Evolutionary conservation across 2,329 filamentous ascomycete genomes (phyloP), one percentile per base, ranked within the genome.

Genomic region (Harringtonia aguacate): DNA sequence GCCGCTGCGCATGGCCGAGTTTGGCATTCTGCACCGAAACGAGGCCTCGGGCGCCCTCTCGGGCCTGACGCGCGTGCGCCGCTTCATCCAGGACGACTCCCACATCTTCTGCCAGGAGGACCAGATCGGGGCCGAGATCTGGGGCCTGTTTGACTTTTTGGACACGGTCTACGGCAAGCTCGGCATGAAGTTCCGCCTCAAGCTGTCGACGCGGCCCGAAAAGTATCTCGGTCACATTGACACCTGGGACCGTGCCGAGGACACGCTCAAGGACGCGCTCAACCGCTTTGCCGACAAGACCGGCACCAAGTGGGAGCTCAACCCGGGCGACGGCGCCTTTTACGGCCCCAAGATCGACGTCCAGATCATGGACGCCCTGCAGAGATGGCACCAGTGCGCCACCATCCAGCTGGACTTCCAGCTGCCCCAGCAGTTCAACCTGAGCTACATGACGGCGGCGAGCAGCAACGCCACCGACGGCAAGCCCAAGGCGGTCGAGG

Each of bases 271-370:
- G 57, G 73, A 81, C 48, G 86, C 89, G 17, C 72, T 98, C 39
- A 76, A 92, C 52, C 74, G 81, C 50, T 97, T 95, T 62, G 73
- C 77, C 45, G 66, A 65, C 18, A 61, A 63, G 45, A 63, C 63
- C 18, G 58, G 50, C 36, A 76, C 81, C 48, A 73, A 79, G 29
- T 98, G 92, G 92, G 84, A 86, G 61, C 71, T 95, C 41, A 95
- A 97, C 64, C 84, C 87, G 48, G 92, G 90, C 46, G 92, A 98
- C 56, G 92, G 92, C 59, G 92, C 92, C 43, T 98, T 97, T 68
- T 98, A 98, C 62, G 92, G 92, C 2, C 92, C 92, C 41, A 98
- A 98, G 77, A 95, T 97, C 55, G 92, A 98, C 56, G 92, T 98
- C 58, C 94, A 86, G 49, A 89, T 98, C 57, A 82, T 81, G 41